Evolutionary conservation across 192 early-diverging fungal genomes (phyloP), one percentile per base, ranked within the genome.

Genomic region (Backusella liffmaniae): DNA sequence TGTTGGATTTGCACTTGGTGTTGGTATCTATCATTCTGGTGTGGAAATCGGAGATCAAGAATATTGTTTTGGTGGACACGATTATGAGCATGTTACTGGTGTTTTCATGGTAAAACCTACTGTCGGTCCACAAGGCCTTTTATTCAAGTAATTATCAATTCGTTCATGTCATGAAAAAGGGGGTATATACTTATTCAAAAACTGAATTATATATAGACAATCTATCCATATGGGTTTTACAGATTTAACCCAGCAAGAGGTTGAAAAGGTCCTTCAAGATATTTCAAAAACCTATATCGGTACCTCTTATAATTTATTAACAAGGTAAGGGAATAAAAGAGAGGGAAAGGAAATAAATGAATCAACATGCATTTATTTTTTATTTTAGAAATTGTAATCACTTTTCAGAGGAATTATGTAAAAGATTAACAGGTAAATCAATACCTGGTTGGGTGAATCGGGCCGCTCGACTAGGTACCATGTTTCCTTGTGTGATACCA

Each of bases 61-160:
- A 67, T 82, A 75, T 59, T 82, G 80, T 66, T 82, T 78, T 75
- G 80, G 80, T 71, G 80, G 80, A 8, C 80, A 82, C 46, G 76
- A 77, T 26, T 74, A 74, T 53, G 35, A 41, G 44, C 69, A 82
- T 18, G 69, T 73, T 49, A 82, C 76, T 42, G 80, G 80, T 18
- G 80, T 82, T 37, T 82, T 82, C 56, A 73, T 78, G 32, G 73
- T 82, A 42, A 66, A 74, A 23, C 76, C 80, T 18, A 77, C 72
- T n/a, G 69, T 82, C 9, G 76, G 76, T 7, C 76, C 76, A 16
- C 80, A 73, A 8, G 72, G 70, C 9, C 67, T 75, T 23, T 42
- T 78, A 23, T 75, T 72, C 49, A 77, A 77, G 80, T 78, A 68
- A 39, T 4, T 62, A 13, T 56, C n/a, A 21, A 12, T 59, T 23